These are phyloP conservation scores for Triadica sebifera DNA, from an alignment of 345 rosid species.

Conservation along the genomic window DNA sequence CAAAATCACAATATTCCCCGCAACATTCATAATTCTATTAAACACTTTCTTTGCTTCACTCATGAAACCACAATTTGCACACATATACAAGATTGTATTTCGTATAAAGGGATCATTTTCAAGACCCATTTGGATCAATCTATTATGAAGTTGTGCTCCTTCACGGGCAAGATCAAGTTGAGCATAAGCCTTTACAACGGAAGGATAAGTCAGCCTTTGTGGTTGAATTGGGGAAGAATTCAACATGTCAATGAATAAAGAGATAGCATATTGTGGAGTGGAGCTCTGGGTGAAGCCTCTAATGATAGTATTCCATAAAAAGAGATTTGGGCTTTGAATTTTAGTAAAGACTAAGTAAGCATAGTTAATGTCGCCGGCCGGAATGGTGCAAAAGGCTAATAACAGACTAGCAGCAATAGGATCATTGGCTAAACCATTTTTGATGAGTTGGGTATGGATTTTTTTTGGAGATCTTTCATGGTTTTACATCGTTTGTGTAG, in stretches of 20 bases:
- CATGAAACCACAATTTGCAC: constrained; percentile 51
- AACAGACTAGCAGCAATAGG: constrained; percentile 57
- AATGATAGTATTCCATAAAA: constrained; percentile 71
- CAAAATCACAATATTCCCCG: constrained; percentile 69
- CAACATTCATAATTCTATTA: constrained; percentile 36
- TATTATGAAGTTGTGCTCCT: constrained; percentile 70
- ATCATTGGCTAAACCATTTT: constrained; percentile 55
- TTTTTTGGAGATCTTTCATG: constrained; percentile 63
- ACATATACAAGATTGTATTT: constrained; percentile 61
- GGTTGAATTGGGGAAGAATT: constrained; percentile 44
- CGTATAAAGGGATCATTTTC: constrained; percentile 53
- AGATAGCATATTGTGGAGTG: constrained; percentile 47
- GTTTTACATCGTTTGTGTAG: constrained; percentile 46
- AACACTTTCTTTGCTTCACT: constrained; percentile 56
- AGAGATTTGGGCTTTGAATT: constrained; percentile 46
- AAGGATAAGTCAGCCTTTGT: constrained; percentile 69
- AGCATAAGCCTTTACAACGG: constrained; percentile 69
- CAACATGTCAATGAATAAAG: constrained; percentile 57
- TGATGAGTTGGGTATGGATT: constrained; percentile 67
- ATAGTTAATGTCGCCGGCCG: constrained; percentile 57
- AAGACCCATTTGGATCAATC: constrained; percentile 61
- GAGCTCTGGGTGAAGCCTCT: constrained; percentile 68
- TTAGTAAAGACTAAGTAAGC: constrained; percentile 56
- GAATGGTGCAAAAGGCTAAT: constrained; percentile 58
- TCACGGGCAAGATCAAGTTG: constrained; percentile 45